Evolutionary conservation across 192 early-diverging fungal species (phyloP), one percentile per base, ranked within the genome.

Genomic region (Linnemannia zychae): DNA sequence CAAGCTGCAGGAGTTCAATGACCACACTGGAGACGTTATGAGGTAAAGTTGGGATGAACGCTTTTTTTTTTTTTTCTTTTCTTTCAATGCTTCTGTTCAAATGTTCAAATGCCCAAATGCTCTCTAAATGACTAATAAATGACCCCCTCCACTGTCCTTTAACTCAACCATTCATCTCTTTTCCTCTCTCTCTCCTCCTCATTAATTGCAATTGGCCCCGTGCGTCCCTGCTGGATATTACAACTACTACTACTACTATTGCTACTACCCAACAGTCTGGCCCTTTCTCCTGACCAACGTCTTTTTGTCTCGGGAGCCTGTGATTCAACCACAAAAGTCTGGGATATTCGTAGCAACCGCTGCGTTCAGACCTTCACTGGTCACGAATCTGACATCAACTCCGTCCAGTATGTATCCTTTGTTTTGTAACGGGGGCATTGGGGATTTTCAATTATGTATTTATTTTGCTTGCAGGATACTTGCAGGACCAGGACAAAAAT

Each of bases 1-100:
- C 87, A 99, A 99, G 89, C 94, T 95, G 40, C 92, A 96, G 86
- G 98, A 99, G 88, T 99, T 99, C 82, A 97, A 90, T 72, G 99
- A 99, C 87, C 99, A 99, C 82, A 97, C 96, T 9, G 98, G 97
- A 70, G 99, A 99, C 82, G 99, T 99, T 38, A 99, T 99, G 98
- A 96, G 91, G 91, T 92, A 87, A 72, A 12, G 22, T 22, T 0
- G 15, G 36, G 2, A 1, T 31, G 11, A 13, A 22, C 9, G 28
- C 15, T 7, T 11, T 2, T 24, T 24, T 63, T 63, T 18, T 48
- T 7, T 57, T 6, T 7, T 22, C 50, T 17, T 52, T 5, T 52
- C 17, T 20, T 12, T 16, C 66, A 20, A 13, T 33, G 17, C 67
- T 5, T 1, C 13, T 63, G 24, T 63, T 1, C 48, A 1, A 49